Evolutionary conservation across 1,284 basidiomycete genomes (phyloP).

Genomic region (Cutaneotrichosporon curvatum): DNA sequence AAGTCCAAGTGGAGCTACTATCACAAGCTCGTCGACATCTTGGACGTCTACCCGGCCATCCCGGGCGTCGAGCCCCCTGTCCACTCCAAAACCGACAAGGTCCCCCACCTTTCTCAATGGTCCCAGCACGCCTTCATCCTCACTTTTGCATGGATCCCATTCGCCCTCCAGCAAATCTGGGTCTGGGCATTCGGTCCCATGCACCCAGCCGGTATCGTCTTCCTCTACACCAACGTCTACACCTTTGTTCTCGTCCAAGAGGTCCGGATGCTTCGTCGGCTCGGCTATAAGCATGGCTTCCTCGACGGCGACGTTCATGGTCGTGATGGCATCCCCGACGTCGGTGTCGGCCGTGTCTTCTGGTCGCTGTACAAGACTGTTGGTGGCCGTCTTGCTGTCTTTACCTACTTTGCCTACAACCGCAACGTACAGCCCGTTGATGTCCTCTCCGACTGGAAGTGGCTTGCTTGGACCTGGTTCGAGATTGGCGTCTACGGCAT

Average conservation of each 20-base stretch:
- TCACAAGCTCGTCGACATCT: not conserved
- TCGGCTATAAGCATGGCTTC: too few species aligned
- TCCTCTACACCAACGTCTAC: too few species aligned
- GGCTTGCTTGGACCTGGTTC: conserved; percentile 1
- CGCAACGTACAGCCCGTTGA: not conserved
- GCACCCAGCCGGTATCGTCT: too few species aligned
- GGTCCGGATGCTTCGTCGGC: too few species aligned
- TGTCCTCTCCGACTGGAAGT: not conserved
- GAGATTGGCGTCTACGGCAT: conserved; percentile 4
- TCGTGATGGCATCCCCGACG: conserved; percentile 6
- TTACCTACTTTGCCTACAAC: conserved; percentile 1
- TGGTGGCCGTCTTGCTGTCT: conserved; percentile 1
- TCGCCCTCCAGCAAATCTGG: too few species aligned
- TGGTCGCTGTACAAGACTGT: conserved; percentile 1
- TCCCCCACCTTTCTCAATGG: conserved; percentile 5
- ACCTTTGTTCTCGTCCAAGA: too few species aligned
- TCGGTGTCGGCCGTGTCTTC: conserved; percentile 1
- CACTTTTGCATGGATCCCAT: too few species aligned
- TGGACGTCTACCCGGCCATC: conserved; percentile 3
- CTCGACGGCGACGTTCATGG: too few species aligned
- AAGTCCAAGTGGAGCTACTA: not conserved
- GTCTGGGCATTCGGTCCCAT: too few species aligned
- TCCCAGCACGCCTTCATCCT: conserved; percentile 2
- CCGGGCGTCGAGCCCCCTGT: not conserved
- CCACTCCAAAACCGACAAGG: not conserved